Evolutionary conservation across 805 yeast species (phyloP), one percentile per base, ranked within the genome.

Genomic region (Saturnispora halmiae): DNA sequence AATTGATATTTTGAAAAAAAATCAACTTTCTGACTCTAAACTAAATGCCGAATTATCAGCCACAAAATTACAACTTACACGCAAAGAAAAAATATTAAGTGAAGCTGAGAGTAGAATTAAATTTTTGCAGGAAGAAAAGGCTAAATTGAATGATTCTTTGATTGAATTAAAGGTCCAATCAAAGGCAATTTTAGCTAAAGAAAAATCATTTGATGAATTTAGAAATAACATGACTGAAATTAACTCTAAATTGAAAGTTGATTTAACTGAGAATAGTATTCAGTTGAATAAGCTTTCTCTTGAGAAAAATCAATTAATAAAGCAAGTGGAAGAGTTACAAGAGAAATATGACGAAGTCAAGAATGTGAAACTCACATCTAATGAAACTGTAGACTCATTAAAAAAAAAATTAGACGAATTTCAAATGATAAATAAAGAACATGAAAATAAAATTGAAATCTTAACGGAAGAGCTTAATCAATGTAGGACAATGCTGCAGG

Each of bases 401-500:
- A 79, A 72, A 51, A 79, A 75, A 47, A 86, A 83, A 54, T 73
- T 78, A 44, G 90, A 84, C 38, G 95, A 85, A 51, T 56, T 82
- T 37, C 54, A 69, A 3, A 72, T 82, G 70, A 75, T 82, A 40
- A 61, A 78, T 30, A 72, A 73, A 45, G 97, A 92, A 50, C 64
- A 77, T 2, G 70, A 68, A 32, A 67, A 67, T 40, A 70, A 74
- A 46, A 66, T 74, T 18, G 87, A 82, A 42, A 72, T 76, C 2
- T 56, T 88, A 22, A 87, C 83, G 49, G 95, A 86, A 42, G 96
- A 88, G 53, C 61, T 90, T n/a, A 65, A 72, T 9, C 96, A 88
- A 43, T 66, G 83, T 4, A 72, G 85, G 41, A 71, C 74, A 25
- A 66, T 79, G 58, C 60, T 88, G 2, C 92, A 80, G 53, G 95